Conservation (phyloP, 148 eudicot genomes). For the Rhododendron molle region DNA sequence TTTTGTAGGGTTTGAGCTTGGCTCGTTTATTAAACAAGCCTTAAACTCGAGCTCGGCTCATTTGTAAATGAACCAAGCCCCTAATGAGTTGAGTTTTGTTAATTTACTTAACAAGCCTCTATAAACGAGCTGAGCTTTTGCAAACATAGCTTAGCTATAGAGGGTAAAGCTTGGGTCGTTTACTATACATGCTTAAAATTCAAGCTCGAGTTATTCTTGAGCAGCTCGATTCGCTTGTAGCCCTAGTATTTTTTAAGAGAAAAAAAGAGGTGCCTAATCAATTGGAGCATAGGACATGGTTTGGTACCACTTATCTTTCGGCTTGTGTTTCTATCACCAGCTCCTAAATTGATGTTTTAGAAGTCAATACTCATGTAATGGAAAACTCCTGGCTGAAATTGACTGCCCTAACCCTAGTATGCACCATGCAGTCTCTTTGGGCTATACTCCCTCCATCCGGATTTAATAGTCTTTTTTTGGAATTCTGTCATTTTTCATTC, state of each 20-base stretch:
- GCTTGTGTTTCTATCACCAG: neutral
- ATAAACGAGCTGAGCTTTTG: neutral
- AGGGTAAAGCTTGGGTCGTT: neutral
- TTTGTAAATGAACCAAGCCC: neutral
- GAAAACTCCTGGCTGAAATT: neutral
- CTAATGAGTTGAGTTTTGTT: too few relatives aligned
- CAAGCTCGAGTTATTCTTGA: neutral
- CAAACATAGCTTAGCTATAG: neutral
- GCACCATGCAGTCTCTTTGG: neutral
- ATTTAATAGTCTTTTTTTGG: too few relatives aligned
- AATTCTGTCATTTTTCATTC: too few relatives aligned
- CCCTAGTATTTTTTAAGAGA: too few relatives aligned
- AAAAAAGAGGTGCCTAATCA: too few relatives aligned
- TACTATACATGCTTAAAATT: neutral
- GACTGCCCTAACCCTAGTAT: neutral
- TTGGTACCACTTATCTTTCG: neutral
- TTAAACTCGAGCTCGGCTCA: neutral
- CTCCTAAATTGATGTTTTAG: neutral
- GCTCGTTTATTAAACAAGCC: too few relatives aligned
- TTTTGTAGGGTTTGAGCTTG: neutral
- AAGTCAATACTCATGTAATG: neutral
- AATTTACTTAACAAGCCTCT: neutral
- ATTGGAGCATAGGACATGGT: too few relatives aligned
- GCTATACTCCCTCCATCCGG: too few relatives aligned
- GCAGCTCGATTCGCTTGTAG: too few relatives aligned